Evolutionary conservation across 2,329 filamentous ascomycete species (phyloP).

Genomic region (Didymella segeticola): DNA sequence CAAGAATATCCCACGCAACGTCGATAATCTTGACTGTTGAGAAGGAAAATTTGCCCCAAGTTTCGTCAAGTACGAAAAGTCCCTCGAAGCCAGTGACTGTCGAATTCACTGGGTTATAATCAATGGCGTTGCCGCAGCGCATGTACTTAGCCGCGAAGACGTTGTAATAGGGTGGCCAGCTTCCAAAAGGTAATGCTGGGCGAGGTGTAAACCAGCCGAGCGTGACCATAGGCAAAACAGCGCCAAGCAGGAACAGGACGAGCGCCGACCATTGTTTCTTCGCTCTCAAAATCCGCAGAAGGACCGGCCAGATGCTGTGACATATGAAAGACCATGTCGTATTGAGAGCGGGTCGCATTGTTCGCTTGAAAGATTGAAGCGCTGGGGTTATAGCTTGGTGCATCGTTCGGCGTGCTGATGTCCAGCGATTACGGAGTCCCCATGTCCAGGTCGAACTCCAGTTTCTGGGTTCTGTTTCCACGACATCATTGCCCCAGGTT

Average conservation of each 20-base stretch:
- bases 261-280: conserved; percentile 23
- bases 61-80: conserved; percentile 39
- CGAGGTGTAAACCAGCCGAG: conserved; percentile 17
- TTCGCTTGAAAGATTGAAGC: not conserved
- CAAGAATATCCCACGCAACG: conserved; percentile 43
- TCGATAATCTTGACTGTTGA: conserved; percentile 46
- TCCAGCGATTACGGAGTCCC: conserved; percentile 6
- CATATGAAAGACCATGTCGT: not conserved
- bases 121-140: conserved; percentile 17
- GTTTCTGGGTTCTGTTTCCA: not conserved
- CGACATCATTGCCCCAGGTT: conserved; percentile 15
- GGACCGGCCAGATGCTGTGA: not conserved
- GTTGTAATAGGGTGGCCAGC: conserved; percentile 7
- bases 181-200: not conserved
- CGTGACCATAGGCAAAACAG: conserved; percentile 16
- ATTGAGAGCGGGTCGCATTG: not conserved
- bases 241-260: conserved; percentile 14
- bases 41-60: conserved; percentile 36
- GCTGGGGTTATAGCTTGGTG: not conserved
- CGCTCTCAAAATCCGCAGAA: not conserved
- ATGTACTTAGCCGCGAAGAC: conserved; percentile 25
- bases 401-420: not conserved
- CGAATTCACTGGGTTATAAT: conserved; percentile 17
- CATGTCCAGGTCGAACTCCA: conserved; percentile 9
- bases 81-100: conserved; percentile 32